phyloP scores from a whole-genome alignment of 495 filamentous ascomycete genomes.

The Aspergillus biplanus region DNA sequence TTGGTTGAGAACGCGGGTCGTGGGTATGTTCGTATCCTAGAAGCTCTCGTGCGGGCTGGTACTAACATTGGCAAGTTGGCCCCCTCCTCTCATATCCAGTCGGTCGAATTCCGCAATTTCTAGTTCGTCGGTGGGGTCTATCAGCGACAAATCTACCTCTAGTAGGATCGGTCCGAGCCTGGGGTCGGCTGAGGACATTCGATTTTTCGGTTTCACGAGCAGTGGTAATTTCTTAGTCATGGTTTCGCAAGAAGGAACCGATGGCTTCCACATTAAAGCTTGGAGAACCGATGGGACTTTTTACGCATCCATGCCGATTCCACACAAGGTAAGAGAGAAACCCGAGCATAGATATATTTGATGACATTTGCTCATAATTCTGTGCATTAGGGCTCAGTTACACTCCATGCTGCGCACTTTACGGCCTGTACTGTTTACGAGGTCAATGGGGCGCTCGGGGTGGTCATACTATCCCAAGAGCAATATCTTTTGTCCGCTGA shows the following conservation, averaged over 20 bases:
- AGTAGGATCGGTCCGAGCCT: neutral
- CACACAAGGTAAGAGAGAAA: conserved; percentile 11
- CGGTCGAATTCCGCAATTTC: conserved; percentile 21
- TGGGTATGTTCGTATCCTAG: conserved; percentile 2
- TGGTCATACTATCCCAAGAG: conserved; percentile 18
- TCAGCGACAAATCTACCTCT: conserved; percentile 10
- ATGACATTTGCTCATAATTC: neutral
- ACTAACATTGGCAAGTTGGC: conserved; percentile 2
- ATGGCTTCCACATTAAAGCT: conserved; percentile 9
- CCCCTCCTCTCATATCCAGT: conserved; percentile 10
- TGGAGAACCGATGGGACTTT: conserved; percentile 18
- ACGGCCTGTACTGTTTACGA: conserved; percentile 8
- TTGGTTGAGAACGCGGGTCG: conserved; percentile 16
- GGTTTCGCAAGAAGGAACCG: conserved; percentile 11
- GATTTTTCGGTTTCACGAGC: conserved; percentile 20
- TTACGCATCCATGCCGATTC: conserved; percentile 11
- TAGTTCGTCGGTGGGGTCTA: neutral
- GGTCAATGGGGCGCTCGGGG: neutral
- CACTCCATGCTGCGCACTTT: conserved; percentile 1
- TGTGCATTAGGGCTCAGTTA: neutral
- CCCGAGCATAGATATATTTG: neutral
- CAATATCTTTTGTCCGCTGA: conserved; percentile 7
- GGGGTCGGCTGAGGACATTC: conserved; percentile 15
- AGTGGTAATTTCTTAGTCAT: conserved; percentile 20
- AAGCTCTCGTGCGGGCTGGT: neutral